Base-by-base conservation (phyloP, 2,329 filamentous ascomycete species). In the Hypoxylon sp. region DNA sequence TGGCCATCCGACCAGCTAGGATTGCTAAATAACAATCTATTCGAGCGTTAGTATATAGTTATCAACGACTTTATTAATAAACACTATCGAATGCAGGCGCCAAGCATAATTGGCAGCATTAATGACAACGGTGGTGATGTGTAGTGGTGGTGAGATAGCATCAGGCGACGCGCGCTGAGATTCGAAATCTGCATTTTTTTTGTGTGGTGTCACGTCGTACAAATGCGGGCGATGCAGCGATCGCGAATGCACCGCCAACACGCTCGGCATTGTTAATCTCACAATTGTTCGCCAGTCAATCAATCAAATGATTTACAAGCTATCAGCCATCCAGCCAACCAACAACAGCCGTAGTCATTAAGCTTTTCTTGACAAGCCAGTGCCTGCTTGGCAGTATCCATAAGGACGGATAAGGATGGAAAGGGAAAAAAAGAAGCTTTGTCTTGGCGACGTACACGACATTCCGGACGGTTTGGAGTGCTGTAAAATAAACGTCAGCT, bases 1-100 rank as follows among this genome's bases (percentile, higher is more conserved):
- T 81, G 81, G 59, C 81, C 81, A 71, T 84, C 84, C 58, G 80
- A 81, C 83, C 85, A 88, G 61, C 82, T 83, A 31, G 87, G 87
- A 78, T 88, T 88, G 79, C 84, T 89, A 78, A 89, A 87, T 67
- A 89, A 81, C 77, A 88, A 83, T 79, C 87, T 88, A 71, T 14
- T 52, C 42, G 5, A 44, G 60, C 10, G 48, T 65, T 29, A 65
- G 67, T 31, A 70, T 59, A 51, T 22, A 19, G 19, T 53, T 17
- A 47, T 17, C 14, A 19, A 46, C 11, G 11, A 46, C 6, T 14
- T 59, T 42, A 51, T 56, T 33, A 54, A 35, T 53, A 8, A 24
- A 17, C 47, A 24, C 24, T 3, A 35, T 35, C 37, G 55, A 65
- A 44, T 52, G 60, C 42, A 62, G 35, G 39, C 26, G 56, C 53